Base-by-base conservation (phyloP, 352 stramenopile genomes). In the Elongisporangium undulatum region DNA sequence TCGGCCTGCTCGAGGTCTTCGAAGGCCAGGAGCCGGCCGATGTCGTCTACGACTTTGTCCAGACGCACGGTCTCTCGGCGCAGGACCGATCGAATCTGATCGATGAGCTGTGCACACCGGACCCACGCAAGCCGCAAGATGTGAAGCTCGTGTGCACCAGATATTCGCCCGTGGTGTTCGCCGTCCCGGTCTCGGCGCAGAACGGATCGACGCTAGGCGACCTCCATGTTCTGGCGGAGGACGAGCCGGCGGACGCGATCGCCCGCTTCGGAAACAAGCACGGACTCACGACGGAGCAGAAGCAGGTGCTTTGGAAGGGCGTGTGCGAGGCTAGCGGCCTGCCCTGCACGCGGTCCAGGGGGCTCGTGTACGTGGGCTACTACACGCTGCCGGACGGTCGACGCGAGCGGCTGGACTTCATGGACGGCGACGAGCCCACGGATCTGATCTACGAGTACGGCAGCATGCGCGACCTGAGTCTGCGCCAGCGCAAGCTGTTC, bases 361-460 rank as follows among this genome's bases (percentile, higher is more conserved):
- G 84, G 1, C 59, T 94, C 55, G 73, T 92, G 9, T 90, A 89
- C 56, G 69, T 87, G 53, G 64, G 68, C 19, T 61, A 74, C 15
- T 92, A 89, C 59, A 90, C 78, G 5, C 68, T 89, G 19, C 75
- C 78, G 0, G 63, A 75, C 55, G 71, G 73, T 2, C 56, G 55
- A 3, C 67, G 74, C 20, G 82, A 92, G 49, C 75, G 68, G 12
- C 69, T 94, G 2, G 74, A 79, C 20, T 91, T 94, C 51, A 87
- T 72, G 57, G 85, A 90, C 49, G 82, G 82, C 3, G 64, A 89
- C 5, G 85, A 94, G 58, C 79, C 85, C 7, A 77, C 82, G 1
- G 85, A 94, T 57, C 68, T 91, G 1, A 84, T 94, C 58, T 89
- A 87, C 59, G 75, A 89, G 55, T 94, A 92, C 56, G 85, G 79